Evolutionary conservation across 225 moss, liverwort and hornwort genomes (phyloP).

Genomic region (Takakia lepidozioides): DNA sequence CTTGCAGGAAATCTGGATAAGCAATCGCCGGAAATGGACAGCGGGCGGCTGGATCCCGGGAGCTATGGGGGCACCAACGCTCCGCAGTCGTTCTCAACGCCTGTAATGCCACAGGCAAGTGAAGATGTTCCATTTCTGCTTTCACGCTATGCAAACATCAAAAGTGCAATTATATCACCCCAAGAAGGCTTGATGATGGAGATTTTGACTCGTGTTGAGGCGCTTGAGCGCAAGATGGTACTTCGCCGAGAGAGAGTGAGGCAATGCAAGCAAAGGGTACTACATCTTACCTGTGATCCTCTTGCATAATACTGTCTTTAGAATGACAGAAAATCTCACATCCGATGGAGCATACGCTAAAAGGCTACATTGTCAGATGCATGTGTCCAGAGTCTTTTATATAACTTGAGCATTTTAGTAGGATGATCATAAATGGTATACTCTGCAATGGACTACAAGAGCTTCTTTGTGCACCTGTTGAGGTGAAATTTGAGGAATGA

Average conservation of each 20-base stretch:
- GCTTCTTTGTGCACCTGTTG: too few species aligned
- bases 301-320: too few species aligned
- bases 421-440: too few species aligned
- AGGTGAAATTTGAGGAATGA: too few species aligned
- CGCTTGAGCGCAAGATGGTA: constrained; percentile 12
- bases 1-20: constrained; percentile 1
- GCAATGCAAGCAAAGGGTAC: constrained; percentile 2
- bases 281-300: too few species aligned
- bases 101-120: not conserved
- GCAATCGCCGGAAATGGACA: not conserved
- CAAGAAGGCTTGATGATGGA: constrained; percentile 13
- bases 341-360: too few species aligned
- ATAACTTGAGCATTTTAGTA: too few species aligned
- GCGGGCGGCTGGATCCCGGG: constrained; percentile 2
- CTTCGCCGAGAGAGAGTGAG: not conserved
- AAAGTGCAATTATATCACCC: not conserved
- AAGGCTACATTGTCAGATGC: not conserved
- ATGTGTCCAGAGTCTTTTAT: too few species aligned
- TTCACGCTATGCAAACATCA: constrained; percentile 12
- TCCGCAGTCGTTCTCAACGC: constrained; percentile 26
- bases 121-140: constrained; percentile 19
- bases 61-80: constrained; percentile 5
- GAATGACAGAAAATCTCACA: too few species aligned
- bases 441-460: too few species aligned
- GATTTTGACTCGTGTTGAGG: constrained; percentile 4